A percentile compares a stretch with the other conserved stretches of the same genome.
These are phyloP conservation scores for Austroboletus eburneus DNA, from an alignment of 768 basidiomycete genomes.

Conservation along the genomic window DNA sequence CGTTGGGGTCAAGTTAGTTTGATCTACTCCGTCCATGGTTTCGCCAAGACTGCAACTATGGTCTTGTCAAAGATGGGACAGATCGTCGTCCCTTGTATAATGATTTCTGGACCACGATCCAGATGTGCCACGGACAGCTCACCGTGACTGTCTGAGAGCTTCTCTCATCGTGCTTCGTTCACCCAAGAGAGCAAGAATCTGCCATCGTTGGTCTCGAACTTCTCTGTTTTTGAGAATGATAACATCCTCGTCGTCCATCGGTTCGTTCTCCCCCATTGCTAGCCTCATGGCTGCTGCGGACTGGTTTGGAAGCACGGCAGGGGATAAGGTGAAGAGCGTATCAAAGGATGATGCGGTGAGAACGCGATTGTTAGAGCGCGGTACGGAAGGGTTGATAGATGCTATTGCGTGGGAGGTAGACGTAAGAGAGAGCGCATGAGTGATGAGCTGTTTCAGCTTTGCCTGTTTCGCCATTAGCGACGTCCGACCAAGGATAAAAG, in stretches of 20 bases:
- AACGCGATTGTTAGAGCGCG: constrained; percentile 38
- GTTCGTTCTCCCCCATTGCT: constrained; percentile 50
- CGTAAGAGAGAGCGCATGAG: constrained; percentile 72
- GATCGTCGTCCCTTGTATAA: too few species aligned
- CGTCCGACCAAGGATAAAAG: neutral
- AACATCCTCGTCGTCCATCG: constrained; percentile 43
- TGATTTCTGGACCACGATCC: neutral
- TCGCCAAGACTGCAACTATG: too few species aligned
- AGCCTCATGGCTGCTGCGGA: constrained; percentile 75
- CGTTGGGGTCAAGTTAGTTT: neutral
- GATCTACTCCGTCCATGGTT: neutral
- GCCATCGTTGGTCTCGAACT: constrained; percentile 68
- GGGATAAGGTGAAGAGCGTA: constrained; percentile 71
- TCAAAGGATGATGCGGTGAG: constrained; percentile 71
- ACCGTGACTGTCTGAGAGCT: constrained; percentile 39
- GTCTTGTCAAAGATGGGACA: too few species aligned
- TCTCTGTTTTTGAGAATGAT: constrained; percentile 58
- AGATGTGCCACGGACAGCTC: neutral
- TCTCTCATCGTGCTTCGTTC: constrained; percentile 73
- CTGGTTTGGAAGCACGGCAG: constrained; percentile 72
- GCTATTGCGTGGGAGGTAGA: constrained; percentile 72
- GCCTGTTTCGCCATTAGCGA: constrained; percentile 41
- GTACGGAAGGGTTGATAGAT: constrained; percentile 60
- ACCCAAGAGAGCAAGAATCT: constrained; percentile 68
- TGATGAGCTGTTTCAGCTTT: constrained; percentile 80